Base-by-base conservation (phyloP, 2,329 filamentous ascomycete genomes). In the Penicillium sp. region DNA sequence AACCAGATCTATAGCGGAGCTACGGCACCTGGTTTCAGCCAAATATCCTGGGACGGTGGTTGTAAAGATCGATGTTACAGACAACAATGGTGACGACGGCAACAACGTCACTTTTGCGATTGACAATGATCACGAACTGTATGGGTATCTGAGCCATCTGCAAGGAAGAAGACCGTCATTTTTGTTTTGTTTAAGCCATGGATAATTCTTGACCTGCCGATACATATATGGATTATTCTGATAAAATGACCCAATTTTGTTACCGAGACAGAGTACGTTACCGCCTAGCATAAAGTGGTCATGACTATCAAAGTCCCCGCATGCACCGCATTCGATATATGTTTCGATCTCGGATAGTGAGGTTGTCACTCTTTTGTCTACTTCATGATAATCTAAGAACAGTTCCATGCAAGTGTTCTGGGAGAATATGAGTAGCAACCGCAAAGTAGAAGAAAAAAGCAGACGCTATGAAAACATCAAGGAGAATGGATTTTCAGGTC, bases 81-180 rank as follows among this genome's bases (percentile, higher is more conserved):
- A 86, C 69, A 82, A 78, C 15, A 82, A 82, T 65, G 87, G 85
- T 5, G 82, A 82, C 54, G 89, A 91, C 71, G 80, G 85, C 5
- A 82, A 82, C 54, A 89, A 91, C 70, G 80, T 90, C 49, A 81
- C 81, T 17, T 84, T 91, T 69, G 78, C 83, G 59, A 89, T 94
- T 68, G 88, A 89, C 58, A 84, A 88, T 46, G 89, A 93, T 68
- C 85, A 87, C 64, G 90, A 94, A 77, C 74, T 95, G 64, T 84
- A 84, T 62, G 89, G 88, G 0, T 94, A 93, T 76, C 75, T 95
- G 67, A 82, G 84, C 51, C 89, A 91, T 71, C 81, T 89, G 29
- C 79, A 85, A 66, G 82, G 79, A 44, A 76, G 80, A 71, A 87
- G 86, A 70, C 82, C 82, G 15, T 83, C 79, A 6, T 86, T 88